These are phyloP conservation scores for Chlamydomonas applanata DNA, from an alignment of 139 green algal genomes.

Conservation along the genomic window DNA sequence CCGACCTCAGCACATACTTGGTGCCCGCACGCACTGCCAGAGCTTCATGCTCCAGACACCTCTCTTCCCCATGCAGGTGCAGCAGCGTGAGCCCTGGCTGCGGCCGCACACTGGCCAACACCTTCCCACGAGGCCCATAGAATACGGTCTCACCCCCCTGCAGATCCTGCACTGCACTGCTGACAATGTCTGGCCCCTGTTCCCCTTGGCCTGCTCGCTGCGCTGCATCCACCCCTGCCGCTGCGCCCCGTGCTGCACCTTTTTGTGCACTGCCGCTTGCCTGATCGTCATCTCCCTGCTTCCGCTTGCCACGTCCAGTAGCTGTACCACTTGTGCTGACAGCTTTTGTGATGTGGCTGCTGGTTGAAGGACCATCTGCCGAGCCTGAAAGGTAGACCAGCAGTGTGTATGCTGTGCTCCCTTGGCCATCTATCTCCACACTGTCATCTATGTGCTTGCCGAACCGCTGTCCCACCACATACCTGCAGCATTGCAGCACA, in stretches of 20 bases:
- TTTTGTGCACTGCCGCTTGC: background rate
- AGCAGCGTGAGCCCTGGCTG: constrained; percentile 56
- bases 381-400: constrained; percentile 63
- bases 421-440: constrained; percentile 15
- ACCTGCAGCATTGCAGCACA: constrained; percentile 37
- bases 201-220: background rate
- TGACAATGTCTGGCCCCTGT: background rate
- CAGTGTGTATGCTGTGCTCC: constrained; percentile 57
- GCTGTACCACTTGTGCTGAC: too few species aligned
- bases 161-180: constrained; percentile 20
- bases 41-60: constrained; percentile 68
- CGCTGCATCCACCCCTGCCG: background rate
- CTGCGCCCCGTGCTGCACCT: background rate
- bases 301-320: too few species aligned
- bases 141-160: constrained; percentile 30
- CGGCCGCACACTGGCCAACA: constrained; percentile 43
- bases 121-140: constrained; percentile 25
- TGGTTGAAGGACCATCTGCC: background rate
- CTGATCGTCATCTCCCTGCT: background rate
- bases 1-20: constrained; percentile 76
- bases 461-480: constrained; percentile 55
- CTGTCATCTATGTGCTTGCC: constrained; percentile 66
- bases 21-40: constrained; percentile 39
- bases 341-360: constrained; percentile 13
- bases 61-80: constrained; percentile 64